phyloP scores from a whole-genome alignment of 345 rosid genomes.

The Linum usitatissimum region DNA sequence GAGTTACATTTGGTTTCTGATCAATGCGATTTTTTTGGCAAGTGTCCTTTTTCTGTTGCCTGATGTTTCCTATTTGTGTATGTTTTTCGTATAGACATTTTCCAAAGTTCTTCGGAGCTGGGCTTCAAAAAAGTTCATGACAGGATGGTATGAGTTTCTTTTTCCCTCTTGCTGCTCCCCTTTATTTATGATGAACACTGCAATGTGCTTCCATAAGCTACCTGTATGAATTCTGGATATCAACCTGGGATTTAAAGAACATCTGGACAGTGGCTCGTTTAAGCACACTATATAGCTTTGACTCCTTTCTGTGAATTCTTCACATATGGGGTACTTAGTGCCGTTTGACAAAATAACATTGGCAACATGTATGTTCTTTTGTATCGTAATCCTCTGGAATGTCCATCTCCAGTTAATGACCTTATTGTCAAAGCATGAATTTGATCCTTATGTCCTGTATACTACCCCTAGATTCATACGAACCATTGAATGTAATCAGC shows the following conservation, averaged over 20 bases:
- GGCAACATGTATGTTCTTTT: not conserved
- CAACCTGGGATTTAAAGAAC: not conserved
- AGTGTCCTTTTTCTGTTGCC: not conserved
- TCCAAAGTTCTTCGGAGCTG: slow-evolving; percentile 89
- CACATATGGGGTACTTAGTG: not conserved
- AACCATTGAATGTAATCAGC: no score
- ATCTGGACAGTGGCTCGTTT: not conserved
- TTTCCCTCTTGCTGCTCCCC: slow-evolving; percentile 9
- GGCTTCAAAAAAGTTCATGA: slow-evolving; percentile 99
- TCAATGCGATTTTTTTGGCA: not conserved
- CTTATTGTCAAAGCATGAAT: not conserved
- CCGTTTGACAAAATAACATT: not conserved
- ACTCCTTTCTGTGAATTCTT: not conserved
- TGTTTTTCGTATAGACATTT: slow-evolving; percentile 47
- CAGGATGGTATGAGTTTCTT: slow-evolving; percentile 62
- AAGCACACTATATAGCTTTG: not conserved
- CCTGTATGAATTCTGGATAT: not conserved
- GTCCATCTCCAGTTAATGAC: not conserved
- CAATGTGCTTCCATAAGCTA: not conserved
- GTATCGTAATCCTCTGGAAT: not conserved
- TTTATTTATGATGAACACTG: not conserved
- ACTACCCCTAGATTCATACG: no score
- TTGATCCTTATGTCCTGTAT: not conserved
- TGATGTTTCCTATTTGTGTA: slow-evolving; percentile 11
- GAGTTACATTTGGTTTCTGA: not conserved